Evolutionary conservation across 2,329 filamentous ascomycete genomes (phyloP).

Genomic region (Neurospora crassa): DNA sequence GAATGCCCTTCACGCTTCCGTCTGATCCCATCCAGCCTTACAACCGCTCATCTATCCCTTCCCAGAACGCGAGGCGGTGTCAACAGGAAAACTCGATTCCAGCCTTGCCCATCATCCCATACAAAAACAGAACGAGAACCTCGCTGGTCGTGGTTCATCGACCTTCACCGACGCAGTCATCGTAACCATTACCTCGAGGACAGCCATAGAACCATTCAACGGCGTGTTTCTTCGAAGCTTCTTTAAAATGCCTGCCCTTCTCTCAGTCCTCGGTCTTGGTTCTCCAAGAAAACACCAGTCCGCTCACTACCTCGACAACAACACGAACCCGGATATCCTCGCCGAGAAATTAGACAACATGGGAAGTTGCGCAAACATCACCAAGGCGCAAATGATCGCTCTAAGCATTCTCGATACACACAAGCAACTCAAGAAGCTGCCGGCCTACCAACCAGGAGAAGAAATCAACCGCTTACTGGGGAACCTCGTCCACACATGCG

Average conservation of each 20-base stretch:
- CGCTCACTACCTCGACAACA: background rate
- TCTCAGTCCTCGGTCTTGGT: background rate
- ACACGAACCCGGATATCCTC: background rate
- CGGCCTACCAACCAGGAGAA: slow-evolving; percentile 8
- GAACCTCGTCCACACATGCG: slow-evolving; percentile 15
- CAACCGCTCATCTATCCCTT: background rate
- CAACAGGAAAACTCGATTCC: background rate
- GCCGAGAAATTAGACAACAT: background rate
- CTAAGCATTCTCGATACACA: slow-evolving; percentile 12
- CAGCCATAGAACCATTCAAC: background rate
- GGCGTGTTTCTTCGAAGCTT: background rate
- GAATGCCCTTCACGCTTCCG: background rate
- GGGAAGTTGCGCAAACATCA: background rate
- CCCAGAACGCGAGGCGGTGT: background rate
- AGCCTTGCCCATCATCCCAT: background rate
- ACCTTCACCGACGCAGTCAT: background rate
- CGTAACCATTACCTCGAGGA: background rate
- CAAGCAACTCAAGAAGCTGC: slow-evolving; percentile 11
- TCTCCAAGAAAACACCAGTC: background rate
- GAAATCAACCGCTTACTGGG: slow-evolving; percentile 15
- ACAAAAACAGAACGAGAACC: background rate
- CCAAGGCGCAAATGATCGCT: slow-evolving; percentile 9
- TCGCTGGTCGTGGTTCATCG: background rate
- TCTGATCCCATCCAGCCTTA: background rate
- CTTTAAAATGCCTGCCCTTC: background rate